Evolutionary conservation across 2,329 filamentous ascomycete genomes (phyloP).

Genomic region (Aschersonia sp.): DNA sequence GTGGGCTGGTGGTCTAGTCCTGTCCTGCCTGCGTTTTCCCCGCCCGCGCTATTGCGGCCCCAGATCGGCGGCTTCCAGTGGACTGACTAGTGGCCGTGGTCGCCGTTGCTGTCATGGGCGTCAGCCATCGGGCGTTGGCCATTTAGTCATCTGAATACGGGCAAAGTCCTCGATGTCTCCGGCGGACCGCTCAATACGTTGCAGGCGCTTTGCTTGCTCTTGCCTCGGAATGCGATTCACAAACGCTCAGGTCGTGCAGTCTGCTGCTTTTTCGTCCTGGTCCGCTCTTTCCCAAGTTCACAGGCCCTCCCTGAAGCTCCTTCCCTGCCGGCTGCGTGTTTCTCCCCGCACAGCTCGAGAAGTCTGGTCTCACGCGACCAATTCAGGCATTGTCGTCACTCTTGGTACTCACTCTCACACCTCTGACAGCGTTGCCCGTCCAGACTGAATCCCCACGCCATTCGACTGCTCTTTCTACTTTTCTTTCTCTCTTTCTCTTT

Average conservation of each 20-base stretch:
- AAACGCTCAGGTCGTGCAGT: neutral
- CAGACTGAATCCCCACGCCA: neutral
- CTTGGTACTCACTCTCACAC: neutral
- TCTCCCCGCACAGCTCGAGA: neutral
- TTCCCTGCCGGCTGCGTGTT: neutral
- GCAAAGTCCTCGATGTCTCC: no score
- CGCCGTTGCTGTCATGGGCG: neutral
- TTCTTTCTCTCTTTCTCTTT: neutral
- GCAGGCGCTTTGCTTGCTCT: neutral
- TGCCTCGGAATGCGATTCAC: neutral
- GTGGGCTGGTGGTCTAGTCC: neutral
- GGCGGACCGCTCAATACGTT: no score
- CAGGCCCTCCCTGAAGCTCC: neutral
- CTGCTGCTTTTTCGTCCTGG: neutral
- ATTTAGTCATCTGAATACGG: no score
- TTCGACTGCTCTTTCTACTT: neutral
- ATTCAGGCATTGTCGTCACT: neutral
- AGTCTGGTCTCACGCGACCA: constrained; percentile 6
- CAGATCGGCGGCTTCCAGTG: no score
- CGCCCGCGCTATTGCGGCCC: neutral
- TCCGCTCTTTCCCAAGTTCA: neutral
- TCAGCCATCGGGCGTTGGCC: neutral
- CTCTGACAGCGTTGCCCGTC: neutral
- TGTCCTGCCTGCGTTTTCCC: neutral
- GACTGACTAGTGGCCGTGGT: no score